Conservation (phyloP, 2,329 filamentous ascomycete genomes). For the Exophiala viscosa region DNA sequence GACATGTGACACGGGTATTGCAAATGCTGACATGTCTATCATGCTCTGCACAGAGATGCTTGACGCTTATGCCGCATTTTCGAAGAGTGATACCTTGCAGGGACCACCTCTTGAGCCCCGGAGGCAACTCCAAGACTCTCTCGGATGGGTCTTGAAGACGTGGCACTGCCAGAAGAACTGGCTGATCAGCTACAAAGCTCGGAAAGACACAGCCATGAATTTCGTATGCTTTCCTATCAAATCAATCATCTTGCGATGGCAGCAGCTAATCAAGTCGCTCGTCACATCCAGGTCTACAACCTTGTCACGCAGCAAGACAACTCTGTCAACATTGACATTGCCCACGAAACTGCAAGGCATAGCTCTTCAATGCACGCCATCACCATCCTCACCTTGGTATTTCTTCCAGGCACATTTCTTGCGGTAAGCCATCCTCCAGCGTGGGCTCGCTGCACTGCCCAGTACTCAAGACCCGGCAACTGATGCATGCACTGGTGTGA, state of each 20-base stretch:
- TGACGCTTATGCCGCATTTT: slow-evolving; percentile 18
- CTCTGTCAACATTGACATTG: slow-evolving; percentile 32
- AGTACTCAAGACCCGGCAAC: too few species aligned
- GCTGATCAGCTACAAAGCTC: slow-evolving; percentile 30
- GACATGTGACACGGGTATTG: slow-evolving; percentile 30
- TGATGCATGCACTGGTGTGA: too few species aligned
- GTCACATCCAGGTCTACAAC: slow-evolving; percentile 19
- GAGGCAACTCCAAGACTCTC: slow-evolving; percentile 21
- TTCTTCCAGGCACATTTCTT: slow-evolving; percentile 27
- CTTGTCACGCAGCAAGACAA: slow-evolving; percentile 34
- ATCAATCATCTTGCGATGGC: not conserved
- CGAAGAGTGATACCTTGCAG: slow-evolving; percentile 1
- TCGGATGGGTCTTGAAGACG: slow-evolving; percentile 28
- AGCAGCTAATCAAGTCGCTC: not conserved
- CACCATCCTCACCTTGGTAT: slow-evolving; percentile 34
- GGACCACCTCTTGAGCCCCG: not conserved
- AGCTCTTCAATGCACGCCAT: slow-evolving; percentile 34
- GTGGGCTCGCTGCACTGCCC: too few species aligned
- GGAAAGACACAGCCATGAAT: slow-evolving; percentile 29
- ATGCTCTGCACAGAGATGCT: slow-evolving; percentile 28
- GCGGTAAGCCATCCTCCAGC: not conserved
- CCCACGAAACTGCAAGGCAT: slow-evolving; percentile 30
- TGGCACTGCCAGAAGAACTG: slow-evolving; percentile 32
- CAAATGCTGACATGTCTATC: slow-evolving; percentile 31
- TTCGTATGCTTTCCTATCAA: not conserved